A percentile compares a stretch with the other conserved stretches of the same genome.
Evolutionary conservation across 2,329 filamentous ascomycete genomes (phyloP).

Genomic region (Drechslerella dactyloides): DNA sequence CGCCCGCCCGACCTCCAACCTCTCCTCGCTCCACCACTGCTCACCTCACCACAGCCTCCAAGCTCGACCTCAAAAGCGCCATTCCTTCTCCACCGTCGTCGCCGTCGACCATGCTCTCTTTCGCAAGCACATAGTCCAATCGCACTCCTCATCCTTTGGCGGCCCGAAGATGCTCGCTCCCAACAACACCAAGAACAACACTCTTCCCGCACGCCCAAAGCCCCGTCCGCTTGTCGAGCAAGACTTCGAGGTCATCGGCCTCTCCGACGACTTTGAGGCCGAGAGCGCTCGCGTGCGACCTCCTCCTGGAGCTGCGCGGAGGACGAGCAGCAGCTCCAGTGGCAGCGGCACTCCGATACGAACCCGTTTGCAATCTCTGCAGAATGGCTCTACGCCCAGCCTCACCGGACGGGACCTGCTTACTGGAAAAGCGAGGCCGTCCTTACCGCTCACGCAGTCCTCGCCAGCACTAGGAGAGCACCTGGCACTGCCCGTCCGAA

Average conservation of each 20-base stretch:
- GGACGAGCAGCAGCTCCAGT: constrained; percentile 20
- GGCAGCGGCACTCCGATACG: constrained; percentile 35
- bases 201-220: constrained; percentile 18
- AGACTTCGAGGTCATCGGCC: constrained; percentile 47
- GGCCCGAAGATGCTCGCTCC: constrained; percentile 31
- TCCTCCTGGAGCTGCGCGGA: constrained; percentile 44
- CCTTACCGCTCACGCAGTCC: constrained; percentile 32
- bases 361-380: constrained; percentile 25
- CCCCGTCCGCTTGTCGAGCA: constrained; percentile 48
- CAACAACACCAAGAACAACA: constrained; percentile 44
- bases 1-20: constrained; percentile 42
- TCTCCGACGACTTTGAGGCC: constrained; percentile 39
- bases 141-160: constrained; percentile 8
- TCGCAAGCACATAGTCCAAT: constrained; percentile 47
- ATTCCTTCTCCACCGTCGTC: constrained; percentile 20
- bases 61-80: constrained; percentile 28
- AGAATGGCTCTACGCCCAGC: constrained; percentile 26
- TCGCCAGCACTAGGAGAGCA: constrained; percentile 38
- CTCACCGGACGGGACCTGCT: constrained; percentile 33
- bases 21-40: constrained; percentile 29
- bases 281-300: constrained; percentile 21
- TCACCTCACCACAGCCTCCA: constrained; percentile 19
- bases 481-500: constrained; percentile 31
- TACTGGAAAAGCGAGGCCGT: constrained; percentile 31
- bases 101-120: constrained; percentile 39